phyloP scores from a whole-genome alignment of 2,329 filamentous ascomycete genomes.

The Celoporthe dispersa region DNA sequence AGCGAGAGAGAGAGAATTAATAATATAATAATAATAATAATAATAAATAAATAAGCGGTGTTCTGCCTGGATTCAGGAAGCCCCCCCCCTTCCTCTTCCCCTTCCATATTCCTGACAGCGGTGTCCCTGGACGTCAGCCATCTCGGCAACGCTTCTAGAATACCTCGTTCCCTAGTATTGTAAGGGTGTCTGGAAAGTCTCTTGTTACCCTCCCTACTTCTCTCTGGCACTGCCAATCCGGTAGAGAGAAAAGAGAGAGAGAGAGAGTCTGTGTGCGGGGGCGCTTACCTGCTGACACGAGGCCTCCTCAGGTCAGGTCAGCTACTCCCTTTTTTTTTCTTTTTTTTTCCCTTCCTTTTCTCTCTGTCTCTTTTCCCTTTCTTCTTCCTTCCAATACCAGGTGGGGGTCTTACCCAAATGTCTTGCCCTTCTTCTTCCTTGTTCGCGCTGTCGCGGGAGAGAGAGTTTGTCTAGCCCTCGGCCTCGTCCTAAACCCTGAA shows the following conservation, averaged over 20 bases:
- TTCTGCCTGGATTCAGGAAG: not conserved
- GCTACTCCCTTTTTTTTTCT: not conserved
- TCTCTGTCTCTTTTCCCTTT: not conserved
- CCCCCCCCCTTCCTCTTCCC: too few species aligned
- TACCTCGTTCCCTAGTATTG: not conserved
- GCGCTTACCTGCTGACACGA: not conserved
- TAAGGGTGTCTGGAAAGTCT: not conserved
- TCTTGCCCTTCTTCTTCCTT: too few species aligned
- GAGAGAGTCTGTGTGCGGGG: not conserved
- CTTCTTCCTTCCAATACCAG: too few species aligned
- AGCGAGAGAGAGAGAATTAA: not conserved
- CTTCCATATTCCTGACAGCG: not conserved
- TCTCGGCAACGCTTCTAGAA: constrained; percentile 24
- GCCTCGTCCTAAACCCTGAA: too few species aligned
- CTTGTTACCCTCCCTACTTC: too few species aligned
- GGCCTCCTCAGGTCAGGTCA: not conserved
- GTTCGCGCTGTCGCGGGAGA: too few species aligned
- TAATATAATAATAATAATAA: too few species aligned
- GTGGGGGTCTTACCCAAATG: too few species aligned
- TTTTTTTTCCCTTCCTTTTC: too few species aligned
- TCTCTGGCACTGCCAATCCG: too few species aligned
- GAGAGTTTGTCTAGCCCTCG: too few species aligned
- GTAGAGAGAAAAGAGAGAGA: not conserved
- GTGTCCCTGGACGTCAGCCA: constrained; percentile 4
- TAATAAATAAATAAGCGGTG: too few species aligned